Evolutionary conservation across 2,329 filamentous ascomycete species (phyloP), one percentile per base, ranked within the genome.

Genomic region (Cladobotryum protrusum): DNA sequence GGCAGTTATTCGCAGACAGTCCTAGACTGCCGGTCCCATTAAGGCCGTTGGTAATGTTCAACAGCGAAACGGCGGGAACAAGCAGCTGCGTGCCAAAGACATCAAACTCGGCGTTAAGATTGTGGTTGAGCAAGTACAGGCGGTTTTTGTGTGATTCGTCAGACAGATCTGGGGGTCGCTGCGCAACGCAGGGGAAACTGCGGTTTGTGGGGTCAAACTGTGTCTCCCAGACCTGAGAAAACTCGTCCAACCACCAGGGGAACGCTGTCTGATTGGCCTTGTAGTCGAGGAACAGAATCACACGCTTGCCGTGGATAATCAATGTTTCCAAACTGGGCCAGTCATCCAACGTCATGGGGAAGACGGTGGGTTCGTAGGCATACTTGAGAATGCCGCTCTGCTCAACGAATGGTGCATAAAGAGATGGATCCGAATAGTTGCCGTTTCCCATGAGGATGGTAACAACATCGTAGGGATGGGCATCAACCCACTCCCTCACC

Each of bases 101-200:
- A 47, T 78, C 78, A 54, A 95, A 79, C 57, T 90, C 77, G 52
- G 85, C 77, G 65, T 96, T 96, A 52, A 96, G 77, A 64, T 96
- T 96, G 72, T 96, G 91, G 68, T 96, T 96, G 61, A 86, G 79
- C 62, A 96, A 77, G 64, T 91, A 95, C 68, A 95, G 75, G 40
- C 83, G 77, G 29, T 83, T 73, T 51, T 73, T 71, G 1, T 81
- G 78, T 0, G 79, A 77, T 2, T 75, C 68, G 0, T 64, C 61
- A 2, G 70, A 60, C 50, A 95, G 71, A 40, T 79, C 72, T 0
- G 88, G 88, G 1, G 91, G 90, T 0, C 91, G 83, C 63, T 96
- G 81, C 35, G 84, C 75, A 0, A 73, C 83, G 70, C 91, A 96
- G 0, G 90, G 89, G 64, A 96, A 95, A 1, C 67, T 65, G 44